Evolutionary conservation across 179 eudicot species (phyloP), one percentile per base, ranked within the genome.

Genomic region (Sideroxylon spinosum): DNA sequence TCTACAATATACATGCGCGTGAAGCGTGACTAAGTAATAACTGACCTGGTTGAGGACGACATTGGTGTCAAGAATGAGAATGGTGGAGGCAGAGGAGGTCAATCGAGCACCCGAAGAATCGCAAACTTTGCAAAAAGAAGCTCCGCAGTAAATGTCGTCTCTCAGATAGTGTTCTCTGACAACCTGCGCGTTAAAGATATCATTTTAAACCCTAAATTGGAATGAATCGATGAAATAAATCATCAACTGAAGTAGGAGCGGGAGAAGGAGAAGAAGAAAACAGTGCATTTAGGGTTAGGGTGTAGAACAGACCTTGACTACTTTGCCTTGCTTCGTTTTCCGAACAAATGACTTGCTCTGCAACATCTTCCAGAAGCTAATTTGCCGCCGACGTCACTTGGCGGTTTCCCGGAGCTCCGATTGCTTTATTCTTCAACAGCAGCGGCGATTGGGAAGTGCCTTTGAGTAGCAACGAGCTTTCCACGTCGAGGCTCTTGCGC

Each of bases 71-170:
- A 95, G 76, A 49, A 95, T 63, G 25, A 95, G 81, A 6, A 94
- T 81, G 53, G 86, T 80, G 16, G 94, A 81, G 70, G 85, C 83
- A 80, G 78, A 52, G 7, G 90, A 75, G 81, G 86, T 86, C 79
- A 95, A 82, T 10, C 92, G 88, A 80, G 97, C 92, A 60, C 6
- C 86, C 0, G 85, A 75, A 73, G 89, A 67, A 77, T 93, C 93
- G 46, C 99, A 95, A 4, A 80, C 83, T 75, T 86, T 84, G 82
- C 99, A 94, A 78, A 81, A 81, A 16, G 87, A 57, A 62, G 94
- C 91, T 57, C 99, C 99, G 50, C 99, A 95, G 55, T 89, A 95
- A 6, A 95, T 93, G 84, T 95, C 99, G 78, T 92, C 97, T 80
- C 99, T 84, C 71, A 95, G 84, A 81, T 95, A 95, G 74, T 92